These are phyloP conservation scores for Rubus idaeus DNA, from an alignment of 306 rosid genomes.

Conservation along the genomic window DNA sequence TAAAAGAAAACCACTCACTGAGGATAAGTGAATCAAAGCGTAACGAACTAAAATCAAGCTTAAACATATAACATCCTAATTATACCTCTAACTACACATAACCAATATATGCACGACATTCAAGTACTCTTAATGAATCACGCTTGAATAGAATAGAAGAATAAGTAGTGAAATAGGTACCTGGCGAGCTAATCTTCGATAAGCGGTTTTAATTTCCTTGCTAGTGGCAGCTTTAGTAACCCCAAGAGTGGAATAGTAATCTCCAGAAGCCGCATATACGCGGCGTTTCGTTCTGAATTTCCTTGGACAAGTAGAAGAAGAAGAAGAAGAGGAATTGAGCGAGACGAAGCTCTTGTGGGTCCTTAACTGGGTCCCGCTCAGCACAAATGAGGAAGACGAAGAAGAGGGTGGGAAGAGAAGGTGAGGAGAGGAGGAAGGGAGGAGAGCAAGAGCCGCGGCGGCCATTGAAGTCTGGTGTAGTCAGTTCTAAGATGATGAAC, in stretches of 20 bases:
- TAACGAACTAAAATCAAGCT: not conserved
- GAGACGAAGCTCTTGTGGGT: constrained; percentile 46
- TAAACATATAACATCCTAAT: not conserved
- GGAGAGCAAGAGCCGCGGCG: constrained; percentile 43
- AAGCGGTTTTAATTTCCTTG: constrained; percentile 92
- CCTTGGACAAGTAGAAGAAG: constrained; percentile 24
- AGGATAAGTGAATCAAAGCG: not conserved
- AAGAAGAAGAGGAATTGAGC: constrained; percentile 28
- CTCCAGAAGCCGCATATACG: constrained; percentile 67
- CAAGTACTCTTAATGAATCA: too few species aligned
- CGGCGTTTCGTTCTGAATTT: constrained; percentile 41
- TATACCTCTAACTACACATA: too few species aligned
- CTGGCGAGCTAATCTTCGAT: constrained; percentile 96
- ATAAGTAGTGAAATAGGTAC: constrained; percentile 37
- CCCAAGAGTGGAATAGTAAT: constrained; percentile 86
- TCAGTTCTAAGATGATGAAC: not conserved
- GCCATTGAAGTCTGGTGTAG: constrained; percentile 48
- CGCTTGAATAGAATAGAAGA: too few species aligned
- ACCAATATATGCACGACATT: too few species aligned
- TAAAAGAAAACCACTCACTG: not conserved
- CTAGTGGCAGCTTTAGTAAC: constrained; percentile 69
- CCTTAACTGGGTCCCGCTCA: constrained; percentile 44
- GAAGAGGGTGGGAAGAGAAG: constrained; percentile 35
- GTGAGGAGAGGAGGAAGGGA: constrained; percentile 38
- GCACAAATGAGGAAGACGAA: constrained; percentile 40